phyloP scores from a whole-genome alignment of 805 yeast genomes.

The Candida piceae region DNA sequence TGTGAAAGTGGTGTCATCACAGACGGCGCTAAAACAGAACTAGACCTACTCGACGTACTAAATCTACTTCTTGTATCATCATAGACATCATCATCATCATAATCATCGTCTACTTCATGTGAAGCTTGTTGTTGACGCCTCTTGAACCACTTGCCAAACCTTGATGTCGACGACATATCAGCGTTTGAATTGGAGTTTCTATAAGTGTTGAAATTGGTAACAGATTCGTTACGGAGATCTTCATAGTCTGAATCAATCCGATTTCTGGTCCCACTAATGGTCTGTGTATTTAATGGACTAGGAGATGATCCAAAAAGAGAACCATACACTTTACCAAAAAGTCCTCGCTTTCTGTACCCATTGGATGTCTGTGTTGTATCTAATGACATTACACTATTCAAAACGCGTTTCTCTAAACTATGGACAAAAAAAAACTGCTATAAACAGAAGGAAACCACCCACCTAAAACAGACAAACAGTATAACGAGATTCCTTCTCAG shows the following conservation, averaged over 20 bases:
- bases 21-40: slow-evolving; percentile 17
- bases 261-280: neutral
- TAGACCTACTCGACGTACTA: slow-evolving; percentile 10
- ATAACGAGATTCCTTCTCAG: too few species aligned
- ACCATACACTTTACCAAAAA: slow-evolving; percentile 17
- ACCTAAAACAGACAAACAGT: too few species aligned
- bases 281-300: slow-evolving; percentile 16
- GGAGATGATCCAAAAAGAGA: slow-evolving; percentile 13
- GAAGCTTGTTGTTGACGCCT: too few species aligned
- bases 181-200: too few species aligned
- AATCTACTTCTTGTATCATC: slow-evolving; percentile 15
- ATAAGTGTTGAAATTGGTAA: slow-evolving; percentile 9
- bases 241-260: neutral
- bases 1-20: slow-evolving; percentile 11
- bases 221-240: slow-evolving; percentile 3
- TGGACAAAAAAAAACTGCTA: too few species aligned
- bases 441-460: too few species aligned
- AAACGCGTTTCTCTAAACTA: too few species aligned
- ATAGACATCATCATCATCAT: slow-evolving; percentile 28
- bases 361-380: slow-evolving; percentile 3
- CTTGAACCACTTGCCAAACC: too few species aligned
- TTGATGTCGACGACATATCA: too few species aligned
- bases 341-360: slow-evolving; percentile 6
- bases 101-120: slow-evolving; percentile 10
- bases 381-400: too few species aligned